Evolutionary conservation across 768 basidiomycete species (phyloP).

Genomic region (Brasilioporus rufonigricans): DNA sequence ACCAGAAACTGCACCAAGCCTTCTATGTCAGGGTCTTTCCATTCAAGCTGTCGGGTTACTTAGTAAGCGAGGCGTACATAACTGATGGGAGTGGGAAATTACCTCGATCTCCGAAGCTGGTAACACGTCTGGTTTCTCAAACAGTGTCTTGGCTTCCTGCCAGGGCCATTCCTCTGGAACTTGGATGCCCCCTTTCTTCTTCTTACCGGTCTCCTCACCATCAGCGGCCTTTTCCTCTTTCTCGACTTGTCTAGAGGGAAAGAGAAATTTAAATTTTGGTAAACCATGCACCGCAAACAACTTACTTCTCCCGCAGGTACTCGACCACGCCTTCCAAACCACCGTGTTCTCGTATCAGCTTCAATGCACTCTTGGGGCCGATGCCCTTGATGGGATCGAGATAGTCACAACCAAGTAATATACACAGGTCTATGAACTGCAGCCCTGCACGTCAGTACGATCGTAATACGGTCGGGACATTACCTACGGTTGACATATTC

Average conservation of each 20-base stretch:
- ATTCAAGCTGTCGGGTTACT: conserved; percentile 65
- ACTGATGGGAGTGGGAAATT: conserved; percentile 5
- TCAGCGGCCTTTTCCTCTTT: conserved; percentile 46
- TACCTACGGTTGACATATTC: conserved; percentile 79
- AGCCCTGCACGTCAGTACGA: conserved; percentile 1
- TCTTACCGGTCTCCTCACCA: conserved; percentile 38
- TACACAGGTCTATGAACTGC: conserved; percentile 95
- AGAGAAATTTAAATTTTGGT: neutral
- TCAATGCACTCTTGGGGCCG: conserved; percentile 93
- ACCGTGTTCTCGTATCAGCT: conserved; percentile 83
- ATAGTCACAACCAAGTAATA: conserved; percentile 97
- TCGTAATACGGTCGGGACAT: neutral
- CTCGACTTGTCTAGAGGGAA: conserved; percentile 28
- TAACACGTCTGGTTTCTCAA: conserved; percentile 85
- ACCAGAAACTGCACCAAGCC: conserved; percentile 94
- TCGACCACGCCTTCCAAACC: conserved; percentile 70
- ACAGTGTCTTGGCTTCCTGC: conserved; percentile 91
- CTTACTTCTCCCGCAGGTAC: conserved; percentile 76
- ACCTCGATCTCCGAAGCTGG: conserved; percentile 88
- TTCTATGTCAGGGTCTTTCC: conserved; percentile 90
- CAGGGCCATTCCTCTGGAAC: conserved; percentile 97
- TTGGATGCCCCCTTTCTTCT: conserved; percentile 69
- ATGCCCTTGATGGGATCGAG: conserved; percentile 98
- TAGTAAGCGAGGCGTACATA: neutral
- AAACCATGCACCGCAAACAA: neutral